Conservation (phyloP, 176 grass and related monocot species). For the Musa itinerans region DNA sequence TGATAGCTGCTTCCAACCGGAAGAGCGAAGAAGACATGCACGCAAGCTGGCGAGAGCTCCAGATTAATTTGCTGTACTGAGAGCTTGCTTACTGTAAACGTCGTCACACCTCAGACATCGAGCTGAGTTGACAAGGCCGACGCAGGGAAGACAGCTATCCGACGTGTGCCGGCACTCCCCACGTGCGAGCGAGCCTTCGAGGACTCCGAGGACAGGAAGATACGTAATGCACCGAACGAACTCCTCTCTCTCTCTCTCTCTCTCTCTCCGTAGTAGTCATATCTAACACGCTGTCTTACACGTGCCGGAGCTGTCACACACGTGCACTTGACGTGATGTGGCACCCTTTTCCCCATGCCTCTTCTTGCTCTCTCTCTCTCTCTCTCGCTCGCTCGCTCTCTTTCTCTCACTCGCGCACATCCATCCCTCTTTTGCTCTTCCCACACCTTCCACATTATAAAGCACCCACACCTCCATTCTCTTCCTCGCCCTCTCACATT, state of each 20-base stretch:
- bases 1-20: too few species aligned
- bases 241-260: too few species aligned
- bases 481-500: neutral
- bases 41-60: too few species aligned
- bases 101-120: neutral
- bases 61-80: too few species aligned
- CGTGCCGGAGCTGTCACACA: conserved; percentile 41
- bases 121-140: neutral
- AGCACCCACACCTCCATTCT: conserved; percentile 1
- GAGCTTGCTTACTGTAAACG: too few species aligned
- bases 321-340: conserved; percentile 46
- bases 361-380: conserved; percentile 15
- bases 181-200: neutral
- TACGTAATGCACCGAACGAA: neutral
- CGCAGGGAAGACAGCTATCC: too few species aligned
- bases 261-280: too few species aligned
- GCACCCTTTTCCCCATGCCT: conserved; percentile 26
- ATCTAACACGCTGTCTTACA: too few species aligned
- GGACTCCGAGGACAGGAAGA: neutral
- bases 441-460: neutral
- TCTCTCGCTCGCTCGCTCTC: neutral
- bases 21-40: too few species aligned
- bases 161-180: too few species aligned
- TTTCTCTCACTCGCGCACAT: neutral
- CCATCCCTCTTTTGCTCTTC: neutral